phyloP scores from a whole-genome alignment of 495 filamentous ascomycete genomes.

The Penicillium diatomitis region DNA sequence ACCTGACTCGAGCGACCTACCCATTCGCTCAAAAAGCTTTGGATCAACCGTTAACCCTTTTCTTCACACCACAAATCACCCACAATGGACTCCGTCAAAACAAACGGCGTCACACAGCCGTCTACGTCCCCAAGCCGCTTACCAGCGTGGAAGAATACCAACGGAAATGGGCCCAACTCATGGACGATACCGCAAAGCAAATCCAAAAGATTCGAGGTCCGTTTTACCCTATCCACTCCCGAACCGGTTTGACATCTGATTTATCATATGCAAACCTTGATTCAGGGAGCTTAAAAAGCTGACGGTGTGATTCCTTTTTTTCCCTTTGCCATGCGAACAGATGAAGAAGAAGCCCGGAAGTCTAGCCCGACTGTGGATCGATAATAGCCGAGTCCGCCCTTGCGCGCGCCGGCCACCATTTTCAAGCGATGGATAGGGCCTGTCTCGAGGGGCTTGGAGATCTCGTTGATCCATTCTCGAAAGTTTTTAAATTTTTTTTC shows the following conservation, averaged over 20 bases:
- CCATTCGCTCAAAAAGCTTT: too few relatives aligned
- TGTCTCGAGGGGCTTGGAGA: not conserved
- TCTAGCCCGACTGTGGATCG: constrained; percentile 2
- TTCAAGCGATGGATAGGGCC: too few relatives aligned
- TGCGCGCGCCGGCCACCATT: not conserved
- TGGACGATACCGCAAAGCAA: constrained; percentile 16
- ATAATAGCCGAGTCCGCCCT: not conserved
- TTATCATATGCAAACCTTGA: constrained; percentile 6
- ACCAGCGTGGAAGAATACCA: constrained; percentile 16
- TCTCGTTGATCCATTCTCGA: not conserved
- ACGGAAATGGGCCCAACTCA: constrained; percentile 15
- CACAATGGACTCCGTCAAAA: constrained; percentile 11
- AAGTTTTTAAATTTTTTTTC: not conserved
- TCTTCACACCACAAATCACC: not conserved
- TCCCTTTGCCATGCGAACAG: not conserved
- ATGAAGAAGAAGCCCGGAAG: constrained; percentile 13
- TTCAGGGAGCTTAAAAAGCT: not conserved
- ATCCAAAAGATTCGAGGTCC: constrained; percentile 19
- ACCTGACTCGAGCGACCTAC: too few relatives aligned
- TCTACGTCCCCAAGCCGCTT: constrained; percentile 1
- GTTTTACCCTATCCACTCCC: not conserved
- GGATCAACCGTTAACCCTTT: not conserved
- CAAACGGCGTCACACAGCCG: not conserved
- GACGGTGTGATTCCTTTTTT: constrained; percentile 5
- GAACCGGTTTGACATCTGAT: not conserved